phyloP scores from a whole-genome alignment of 2,329 filamentous ascomycete species.

The Cladosporium sp. region DNA sequence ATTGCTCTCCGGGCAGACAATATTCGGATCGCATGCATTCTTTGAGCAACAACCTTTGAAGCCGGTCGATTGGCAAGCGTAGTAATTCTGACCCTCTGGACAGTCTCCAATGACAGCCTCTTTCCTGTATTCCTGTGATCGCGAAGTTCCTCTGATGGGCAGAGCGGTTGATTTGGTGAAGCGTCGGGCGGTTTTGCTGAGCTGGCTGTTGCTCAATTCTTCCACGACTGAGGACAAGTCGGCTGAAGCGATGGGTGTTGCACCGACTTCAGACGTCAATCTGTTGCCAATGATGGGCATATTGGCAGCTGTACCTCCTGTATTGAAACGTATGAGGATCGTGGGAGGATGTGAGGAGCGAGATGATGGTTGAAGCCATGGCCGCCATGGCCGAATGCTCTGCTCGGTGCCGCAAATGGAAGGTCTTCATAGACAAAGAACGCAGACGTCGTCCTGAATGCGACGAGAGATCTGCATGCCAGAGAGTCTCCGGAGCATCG shows the following conservation, averaged over 20 bases:
- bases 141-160: slow-evolving; percentile 2
- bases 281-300: slow-evolving; percentile 7
- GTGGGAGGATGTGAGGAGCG: background rate
- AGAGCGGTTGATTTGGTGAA: background rate
- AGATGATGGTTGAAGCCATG: background rate
- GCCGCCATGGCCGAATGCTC: background rate
- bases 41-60: slow-evolving; percentile 26
- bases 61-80: slow-evolving; percentile 15
- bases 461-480: background rate
- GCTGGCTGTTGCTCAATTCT: background rate
- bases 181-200: slow-evolving; percentile 10
- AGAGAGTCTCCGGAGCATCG: background rate
- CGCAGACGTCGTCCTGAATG: slow-evolving; percentile 1
- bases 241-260: background rate
- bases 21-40: slow-evolving; percentile 22
- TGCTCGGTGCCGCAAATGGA: slow-evolving; percentile 10
- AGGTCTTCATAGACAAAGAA: slow-evolving; percentile 1
- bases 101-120: slow-evolving; percentile 1
- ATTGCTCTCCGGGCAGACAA: slow-evolving; percentile 17
- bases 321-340: too few relatives aligned
- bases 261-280: background rate
- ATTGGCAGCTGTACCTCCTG: background rate
- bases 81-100: slow-evolving; percentile 6
- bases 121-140: slow-evolving; percentile 10
- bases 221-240: background rate